Percentiles rank a stretch among this genome's conserved stretches.
Evolutionary conservation across 352 stramenopile species (phyloP).

Genomic region (Phytopythium sindhum): DNA sequence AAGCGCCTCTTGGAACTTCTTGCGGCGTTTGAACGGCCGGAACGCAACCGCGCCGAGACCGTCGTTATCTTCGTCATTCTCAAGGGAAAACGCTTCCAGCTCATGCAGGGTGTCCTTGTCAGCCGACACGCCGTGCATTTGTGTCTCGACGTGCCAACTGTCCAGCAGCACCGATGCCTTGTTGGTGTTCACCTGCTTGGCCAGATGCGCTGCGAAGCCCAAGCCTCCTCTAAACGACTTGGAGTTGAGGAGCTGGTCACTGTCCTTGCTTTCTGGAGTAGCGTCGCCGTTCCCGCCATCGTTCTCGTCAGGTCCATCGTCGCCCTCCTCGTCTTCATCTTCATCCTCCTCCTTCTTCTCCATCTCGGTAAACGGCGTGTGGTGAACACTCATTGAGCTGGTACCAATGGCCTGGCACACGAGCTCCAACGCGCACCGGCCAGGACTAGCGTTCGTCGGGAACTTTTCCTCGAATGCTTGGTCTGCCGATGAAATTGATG

Average conservation of each 20-base stretch:
- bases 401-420: conserved; percentile 63
- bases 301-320: conserved; percentile 13
- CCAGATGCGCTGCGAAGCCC: conserved; percentile 67
- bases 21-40: conserved; percentile 17
- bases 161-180: conserved; percentile 62
- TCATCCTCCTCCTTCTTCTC: conserved; percentile 6
- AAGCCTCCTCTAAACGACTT: conserved; percentile 58
- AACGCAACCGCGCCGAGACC: conserved; percentile 16
- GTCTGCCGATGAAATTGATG: conserved; percentile 13
- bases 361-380: conserved; percentile 18
- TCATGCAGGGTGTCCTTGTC: conserved; percentile 23
- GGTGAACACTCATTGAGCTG: conserved; percentile 42
- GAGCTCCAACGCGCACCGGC: conserved; percentile 66
- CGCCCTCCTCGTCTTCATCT: conserved; percentile 11
- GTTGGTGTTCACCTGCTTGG: conserved; percentile 57
- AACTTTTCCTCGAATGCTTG: conserved; percentile 66
- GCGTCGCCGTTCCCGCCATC: conserved; percentile 5
- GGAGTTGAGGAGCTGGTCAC: conserved; percentile 44
- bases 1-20: conserved; percentile 20
- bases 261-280: conserved; percentile 15
- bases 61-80: conserved; percentile 17
- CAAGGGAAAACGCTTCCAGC: conserved; percentile 57
- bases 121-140: conserved; percentile 45
- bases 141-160: conserved; percentile 71
- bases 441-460: conserved; percentile 59